Percentiles rank a stretch among this genome's conserved stretches.
Evolutionary conservation across 2,329 filamentous ascomycete species (phyloP).

Genomic region (Xylaria sp.): DNA sequence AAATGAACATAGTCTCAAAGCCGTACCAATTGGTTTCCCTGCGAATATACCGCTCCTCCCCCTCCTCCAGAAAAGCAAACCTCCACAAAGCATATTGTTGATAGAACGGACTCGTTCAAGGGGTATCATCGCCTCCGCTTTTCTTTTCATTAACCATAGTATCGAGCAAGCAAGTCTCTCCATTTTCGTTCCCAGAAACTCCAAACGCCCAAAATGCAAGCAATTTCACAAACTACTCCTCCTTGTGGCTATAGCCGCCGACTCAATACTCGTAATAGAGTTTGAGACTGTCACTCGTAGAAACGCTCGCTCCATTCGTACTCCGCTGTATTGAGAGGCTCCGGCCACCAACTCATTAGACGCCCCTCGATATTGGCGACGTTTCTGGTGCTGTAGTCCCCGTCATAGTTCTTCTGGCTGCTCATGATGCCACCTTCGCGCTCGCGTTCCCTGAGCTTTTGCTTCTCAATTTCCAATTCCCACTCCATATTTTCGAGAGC

Average conservation of each 20-base stretch:
- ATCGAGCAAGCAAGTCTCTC: slow-evolving; percentile 16
- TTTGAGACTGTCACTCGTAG: slow-evolving; percentile 42
- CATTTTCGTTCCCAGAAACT: slow-evolving; percentile 19
- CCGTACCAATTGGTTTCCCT: slow-evolving; percentile 10
- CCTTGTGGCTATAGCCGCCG: not conserved
- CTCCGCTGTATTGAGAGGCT: slow-evolving; percentile 33
- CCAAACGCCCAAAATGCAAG: slow-evolving; percentile 19
- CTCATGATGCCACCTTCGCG: slow-evolving; percentile 13
- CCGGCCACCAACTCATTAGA: slow-evolving; percentile 46
- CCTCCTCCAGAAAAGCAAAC: not conserved
- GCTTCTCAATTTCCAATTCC: slow-evolving; percentile 23
- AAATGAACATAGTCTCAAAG: slow-evolving; percentile 11
- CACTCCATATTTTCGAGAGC: slow-evolving; percentile 32
- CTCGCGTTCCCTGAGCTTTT: slow-evolving; percentile 21
- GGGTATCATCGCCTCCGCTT: slow-evolving; percentile 30
- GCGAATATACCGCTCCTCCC: not conserved
- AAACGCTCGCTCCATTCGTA: slow-evolving; percentile 47
- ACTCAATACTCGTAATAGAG: no score
- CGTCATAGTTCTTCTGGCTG: slow-evolving; percentile 11
- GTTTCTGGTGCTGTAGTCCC: slow-evolving; percentile 16
- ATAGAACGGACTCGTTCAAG: slow-evolving; percentile 27
- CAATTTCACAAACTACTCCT: not conserved
- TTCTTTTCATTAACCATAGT: slow-evolving; percentile 11
- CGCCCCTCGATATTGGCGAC: slow-evolving; percentile 40
- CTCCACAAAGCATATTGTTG: slow-evolving; percentile 1